Base-by-base conservation (phyloP, 495 filamentous ascomycete species). In the Polyplosphaeria fusca region DNA sequence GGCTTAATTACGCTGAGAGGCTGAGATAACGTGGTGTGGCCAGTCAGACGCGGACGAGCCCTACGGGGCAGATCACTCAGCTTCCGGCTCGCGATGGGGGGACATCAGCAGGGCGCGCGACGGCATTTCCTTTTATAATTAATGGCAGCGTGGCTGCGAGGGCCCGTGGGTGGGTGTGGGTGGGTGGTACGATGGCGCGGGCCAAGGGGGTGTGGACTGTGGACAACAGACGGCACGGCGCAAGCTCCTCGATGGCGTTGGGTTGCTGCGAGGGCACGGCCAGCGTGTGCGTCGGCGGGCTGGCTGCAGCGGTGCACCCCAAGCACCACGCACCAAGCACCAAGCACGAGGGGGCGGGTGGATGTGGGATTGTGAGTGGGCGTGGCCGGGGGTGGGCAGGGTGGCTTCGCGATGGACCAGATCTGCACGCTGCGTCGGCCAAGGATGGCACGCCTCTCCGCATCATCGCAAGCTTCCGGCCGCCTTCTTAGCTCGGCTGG, bases 41-140 rank as follows among this genome's bases (percentile, higher is more conserved):
- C 60, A 63, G 28, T 63, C 54, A 63, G 60, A 63, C 27, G 19
- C 41, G 35, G 40, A 47, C 47, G 18, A 40, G 60, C 60, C 60
- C 28, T 58, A 53, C 48, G 49, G 47, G 60, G 54, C 55, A 32
- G 40, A 51, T 58, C 43, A 19, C 47, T 57, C 51, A 52, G 43
- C 52, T 50, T 57, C 35, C 52, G 23, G 44, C 45, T 46, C n/a
- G 30, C 52, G 16, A 22, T 24, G 14, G n/a, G n/a, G n/a, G n/a
- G n/a, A n/a, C 42, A 18, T 47, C 41, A 23, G 23, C 52, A 37
- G 13, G 11, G 39, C 39, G n/a, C n/a, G n/a, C n/a, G n/a, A n/a
- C 30, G 30, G 14, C 9, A 47, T 20, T 49, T 49, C 19, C 45
- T 58, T 58, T 28, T 39, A n/a, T 20, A 20, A 25, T 4, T 24